Evolutionary conservation across 1,139 yeast genomes (phyloP).

Genomic region (Geotrichum cucujoidarum): DNA sequence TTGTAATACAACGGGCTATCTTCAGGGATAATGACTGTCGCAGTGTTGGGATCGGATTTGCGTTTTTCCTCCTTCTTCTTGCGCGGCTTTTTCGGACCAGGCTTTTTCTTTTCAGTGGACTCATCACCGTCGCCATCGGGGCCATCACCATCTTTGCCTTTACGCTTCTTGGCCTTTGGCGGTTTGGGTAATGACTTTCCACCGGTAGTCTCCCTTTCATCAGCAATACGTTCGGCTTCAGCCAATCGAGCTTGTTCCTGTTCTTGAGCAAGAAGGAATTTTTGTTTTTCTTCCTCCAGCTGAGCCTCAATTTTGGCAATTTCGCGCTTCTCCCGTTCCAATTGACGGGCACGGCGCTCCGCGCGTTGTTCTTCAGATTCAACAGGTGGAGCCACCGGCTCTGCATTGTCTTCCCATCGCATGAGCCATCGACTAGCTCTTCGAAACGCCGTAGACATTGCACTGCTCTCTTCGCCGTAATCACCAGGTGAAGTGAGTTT

Average conservation of each 20-base stretch:
- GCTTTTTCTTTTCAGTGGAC: not conserved
- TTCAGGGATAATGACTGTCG: no score
- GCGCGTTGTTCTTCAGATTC: constrained; percentile 5
- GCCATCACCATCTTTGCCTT: not conserved
- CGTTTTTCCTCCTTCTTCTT: not conserved
- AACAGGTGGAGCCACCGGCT: not conserved
- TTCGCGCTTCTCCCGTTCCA: constrained; percentile 10
- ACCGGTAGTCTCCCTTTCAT: not conserved
- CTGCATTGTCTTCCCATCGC: constrained; percentile 22
- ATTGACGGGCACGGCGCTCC: constrained; percentile 22
- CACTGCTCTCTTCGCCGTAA: constrained; percentile 30
- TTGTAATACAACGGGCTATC: not conserved
- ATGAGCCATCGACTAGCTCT: constrained; percentile 27
- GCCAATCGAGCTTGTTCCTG: not conserved
- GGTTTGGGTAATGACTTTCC: not conserved
- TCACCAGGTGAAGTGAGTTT: constrained; percentile 19
- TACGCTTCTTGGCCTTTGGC: not conserved
- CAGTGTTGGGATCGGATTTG: no score
- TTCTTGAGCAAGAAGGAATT: not conserved
- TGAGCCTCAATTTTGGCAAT: constrained; percentile 3
- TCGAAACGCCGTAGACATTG: constrained; percentile 26
- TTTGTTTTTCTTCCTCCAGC: constrained; percentile 12
- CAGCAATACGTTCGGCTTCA: not conserved
- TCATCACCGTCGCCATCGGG: not conserved
- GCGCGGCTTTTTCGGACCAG: not conserved